Base-by-base conservation (phyloP, 805 yeast genomes). In the Cyberlindnera americana region DNA sequence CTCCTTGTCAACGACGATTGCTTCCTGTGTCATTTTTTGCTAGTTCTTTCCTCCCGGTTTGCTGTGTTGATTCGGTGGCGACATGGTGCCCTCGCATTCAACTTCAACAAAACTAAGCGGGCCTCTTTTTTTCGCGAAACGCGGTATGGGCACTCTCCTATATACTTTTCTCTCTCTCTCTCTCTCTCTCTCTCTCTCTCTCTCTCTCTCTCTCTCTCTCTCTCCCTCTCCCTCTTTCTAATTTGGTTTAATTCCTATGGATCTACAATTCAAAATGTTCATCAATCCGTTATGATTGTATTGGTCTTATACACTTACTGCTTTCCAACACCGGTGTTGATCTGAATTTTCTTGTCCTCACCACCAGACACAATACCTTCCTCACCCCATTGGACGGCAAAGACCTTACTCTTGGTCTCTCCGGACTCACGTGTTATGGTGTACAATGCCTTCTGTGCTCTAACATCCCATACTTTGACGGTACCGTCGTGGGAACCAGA, bases 401-500 rank as follows among this genome's bases (percentile, higher is more conserved):
- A 87, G 17, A 91, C 90, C 57, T 90, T 88, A 26, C 70, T 65
- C 47, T 66, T 69, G 23, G 64, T 66, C 10, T 65, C 66, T 3
- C 66, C 63, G 14, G 75, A 70, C 55, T 87, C 83, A 61, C 98
- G 78, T 13, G 83, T 75, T 35, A 93, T 78, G 6, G 95, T 85
- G 61, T 84, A 88, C 67, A 93, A 68, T 11, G 93, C 73, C 53
- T 80, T 76, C 48, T 81, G 83, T 5, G 96, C 83, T 57, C 99
- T 79, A 9, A 91, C 75, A 62, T 91, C 99, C 99, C 99, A 93
- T 16, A 93, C 83, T 56, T 89, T 81, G 31, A 83, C 91, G 1
- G 95, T 86, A 19, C 98, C 96, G 62, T 93, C 99, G 60, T 90
- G 96, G n/a, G 96, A 87, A 11, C 83, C 95, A 5, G 96, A 86